Base-by-base conservation (phyloP, 441 rosid species). In the Adansonia rubrostipa region DNA sequence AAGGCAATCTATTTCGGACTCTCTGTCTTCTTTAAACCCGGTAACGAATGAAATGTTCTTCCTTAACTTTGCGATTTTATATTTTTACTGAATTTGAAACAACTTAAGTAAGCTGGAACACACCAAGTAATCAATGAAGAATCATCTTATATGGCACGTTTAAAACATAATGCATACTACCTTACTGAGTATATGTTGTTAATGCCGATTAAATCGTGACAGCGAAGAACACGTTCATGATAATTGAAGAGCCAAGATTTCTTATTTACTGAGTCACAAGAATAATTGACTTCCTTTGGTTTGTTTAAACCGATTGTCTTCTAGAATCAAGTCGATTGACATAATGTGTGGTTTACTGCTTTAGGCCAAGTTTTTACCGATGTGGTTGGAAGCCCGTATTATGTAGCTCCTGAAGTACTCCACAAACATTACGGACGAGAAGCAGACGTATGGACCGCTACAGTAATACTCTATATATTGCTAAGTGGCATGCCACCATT, bases 361-460 rank as follows among this genome's bases (percentile, higher is more conserved):
- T 69, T 79, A 94, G 99, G 89, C 68, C 98, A 96, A 87, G 80
- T 89, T 79, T 94, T 96, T 83, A 92, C 87, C 10, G 99, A 96
- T 85, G 98, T 96, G 36, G 97, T 96, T 71, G 98, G 99, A 64
- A 96, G 98, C 82, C 99, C 98, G 70, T 96, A 96, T 81, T 96
- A 96, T 76, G 99, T 96, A 11, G 97, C 98, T 62, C 99, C 99
- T 36, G 99, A 96, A 89, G 98, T 96, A 57, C 94, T 96, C 19
- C 89, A 87, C 1, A 96, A 92, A 85, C 90, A 87, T 79, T 96
- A 96, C 80, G 99, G 98, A 70, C 98, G 96, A 71, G 99, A 83
- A 80, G 99, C 98, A 40, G 99, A 96, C 82, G 98, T 94, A 17
- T 96, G 99, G 99, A 96, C 99, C 45, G 99, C 99, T 66, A 98